Evolutionary conservation across 2,329 filamentous ascomycete species (phyloP), one percentile per base, ranked within the genome.

Genomic region (Xylaria sp.): DNA sequence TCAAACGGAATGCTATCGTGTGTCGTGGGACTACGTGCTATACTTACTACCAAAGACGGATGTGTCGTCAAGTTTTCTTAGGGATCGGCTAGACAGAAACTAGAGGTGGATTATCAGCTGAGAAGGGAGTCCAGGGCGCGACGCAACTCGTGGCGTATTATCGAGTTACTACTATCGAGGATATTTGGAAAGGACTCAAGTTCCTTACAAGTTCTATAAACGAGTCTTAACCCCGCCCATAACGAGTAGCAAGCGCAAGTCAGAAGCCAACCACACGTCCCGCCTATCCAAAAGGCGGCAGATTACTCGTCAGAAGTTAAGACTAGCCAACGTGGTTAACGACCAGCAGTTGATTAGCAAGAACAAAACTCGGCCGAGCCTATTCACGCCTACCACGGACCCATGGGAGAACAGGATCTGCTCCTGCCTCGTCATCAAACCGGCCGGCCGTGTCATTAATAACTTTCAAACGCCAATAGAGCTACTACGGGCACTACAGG

Each of bases 11-110:
- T 17, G 63, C 59, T 38, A 69, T 69, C 38, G 67, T 69, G 2
- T 63, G 59, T n/a, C 63, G 59, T 38, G 57, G 66, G 42, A 66
- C 67, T n/a, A 66, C 59, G 28, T 69, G 67, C 26, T 69, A 66
- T n/a, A n/a, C n/a, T n/a, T 40, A 23, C 60, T 33, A 60, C 59
- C 40, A 20, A 60, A 40, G 13, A 66, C 36, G 56, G 33, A 6
- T 0, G 53, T 5, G 67, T 66, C 20, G 63, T 53, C 4, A 65
- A 68, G 44, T 68, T 68, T 46, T 65, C 62, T 5, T 68, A 53
- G 58, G 58, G 51, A 51, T 69, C 59, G 17, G 46, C 49, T 20
- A 63, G 63, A 11, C 63, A 66, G 9, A 66, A 38, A 54, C 59
- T 57, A 54, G 63, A n/a, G n/a, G n/a, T n/a, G n/a, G n/a, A n/a